Conservation (phyloP, 2,329 filamentous ascomycete genomes). For the Sarocladiaceae sp. region DNA sequence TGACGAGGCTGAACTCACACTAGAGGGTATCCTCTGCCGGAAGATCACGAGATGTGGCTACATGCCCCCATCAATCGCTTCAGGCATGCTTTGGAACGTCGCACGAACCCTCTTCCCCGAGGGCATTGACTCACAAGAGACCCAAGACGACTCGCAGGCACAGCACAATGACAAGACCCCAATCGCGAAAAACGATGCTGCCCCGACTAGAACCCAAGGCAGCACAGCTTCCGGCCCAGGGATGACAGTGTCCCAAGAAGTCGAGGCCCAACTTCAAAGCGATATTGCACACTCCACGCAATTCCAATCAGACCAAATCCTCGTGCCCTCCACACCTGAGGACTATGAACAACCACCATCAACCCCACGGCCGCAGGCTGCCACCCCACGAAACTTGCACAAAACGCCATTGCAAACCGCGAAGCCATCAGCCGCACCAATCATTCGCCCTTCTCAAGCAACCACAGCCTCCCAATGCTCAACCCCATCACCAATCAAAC, state of each 20-base stretch:
- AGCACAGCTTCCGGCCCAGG: conserved; percentile 27
- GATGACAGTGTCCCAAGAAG: conserved; percentile 44
- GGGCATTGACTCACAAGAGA: conserved; percentile 18
- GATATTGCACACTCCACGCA: conserved; percentile 39
- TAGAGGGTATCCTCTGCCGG: conserved; percentile 49
- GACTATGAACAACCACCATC: conserved; percentile 11
- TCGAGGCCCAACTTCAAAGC: conserved; percentile 46
- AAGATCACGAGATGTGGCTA: conserved; percentile 49
- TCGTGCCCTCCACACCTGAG: conserved; percentile 30
- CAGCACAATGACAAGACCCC: conserved; percentile 9
- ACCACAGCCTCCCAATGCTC: conserved; percentile 32
- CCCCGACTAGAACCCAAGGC: conserved; percentile 2
- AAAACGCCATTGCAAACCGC: conserved; percentile 6
- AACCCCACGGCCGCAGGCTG: too few species aligned
- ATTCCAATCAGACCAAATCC: conserved; percentile 23
- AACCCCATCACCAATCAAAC: conserved; percentile 21
- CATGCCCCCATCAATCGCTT: conserved; percentile 53
- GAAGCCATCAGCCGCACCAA: background rate
- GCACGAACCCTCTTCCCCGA: conserved; percentile 42
- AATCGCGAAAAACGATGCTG: background rate
- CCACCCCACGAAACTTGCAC: background rate
- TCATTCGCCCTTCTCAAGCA: conserved; percentile 28
- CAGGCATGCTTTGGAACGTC: conserved; percentile 55
- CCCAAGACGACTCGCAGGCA: conserved; percentile 14
- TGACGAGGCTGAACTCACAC: conserved; percentile 44